Evolutionary conservation across 2,329 filamentous ascomycete species (phyloP), one percentile per base, ranked within the genome.

Genomic region (Diaporthe humulicola): DNA sequence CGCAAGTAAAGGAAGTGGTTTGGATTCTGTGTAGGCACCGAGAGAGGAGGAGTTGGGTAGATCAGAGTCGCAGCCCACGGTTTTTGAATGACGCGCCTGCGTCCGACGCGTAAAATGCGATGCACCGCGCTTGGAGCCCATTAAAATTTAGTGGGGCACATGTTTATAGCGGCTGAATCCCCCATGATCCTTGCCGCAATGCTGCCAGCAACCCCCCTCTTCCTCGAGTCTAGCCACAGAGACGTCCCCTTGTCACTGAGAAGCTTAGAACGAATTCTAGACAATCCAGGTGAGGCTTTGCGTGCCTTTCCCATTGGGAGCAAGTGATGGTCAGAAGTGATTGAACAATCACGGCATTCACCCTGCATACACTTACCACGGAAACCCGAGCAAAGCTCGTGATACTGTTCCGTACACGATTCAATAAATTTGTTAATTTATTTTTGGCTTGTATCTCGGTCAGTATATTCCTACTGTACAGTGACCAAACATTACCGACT

Each of bases 401-500:
- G 19, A 40, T 25, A 14, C 12, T 54, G 9, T 40, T 25, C 12
- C 22, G n/a, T 28, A 38, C 22, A 52, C 8, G 14, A 28, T 38
- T 15, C n/a, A 19, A 69, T 40, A 19, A 22, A 40, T 69, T 40
- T 40, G n/a, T 54, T 54, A 33, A 28, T 69, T 17, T 69, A 40
- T 40, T 69, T 22, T 54, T 54, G 64, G 48, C 48, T 69, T 54
- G 64, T 54, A 54, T 28, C 8, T 70, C 64, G 45, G 54, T 57
- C 54, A 52, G 50, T 58, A 48, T 40, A 6, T 50, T 67, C 71
- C 60, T 73, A 60, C 54, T 61, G 48, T 36, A 74, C 40, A 74
- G 40, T 60, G 72, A 70, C 72, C 72, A 74, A 70, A 74, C 56
- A 74, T 74, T 74, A 74, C 42, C 64, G 54, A 74, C 64, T 74